A percentile compares a stretch with the other conserved stretches of the same genome.
Evolutionary conservation across 805 yeast genomes (phyloP).

Genomic region (Millerago galiae): DNA sequence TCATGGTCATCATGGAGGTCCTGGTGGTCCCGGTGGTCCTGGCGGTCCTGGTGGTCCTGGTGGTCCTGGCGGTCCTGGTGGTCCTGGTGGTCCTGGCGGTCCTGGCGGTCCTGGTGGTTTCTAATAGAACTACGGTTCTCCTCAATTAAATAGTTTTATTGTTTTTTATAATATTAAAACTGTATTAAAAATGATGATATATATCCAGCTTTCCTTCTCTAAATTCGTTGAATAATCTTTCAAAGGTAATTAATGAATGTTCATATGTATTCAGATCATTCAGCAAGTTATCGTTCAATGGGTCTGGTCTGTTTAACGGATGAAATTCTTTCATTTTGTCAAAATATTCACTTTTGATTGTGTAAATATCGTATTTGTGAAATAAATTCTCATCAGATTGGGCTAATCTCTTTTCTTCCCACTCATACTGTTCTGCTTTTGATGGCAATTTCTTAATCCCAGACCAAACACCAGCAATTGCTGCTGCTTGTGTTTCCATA

Average conservation of each 20-base stretch:
- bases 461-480: slow-evolving; percentile 53
- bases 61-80: background rate
- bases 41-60: background rate
- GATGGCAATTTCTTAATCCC: slow-evolving; percentile 34
- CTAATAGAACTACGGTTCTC: background rate
- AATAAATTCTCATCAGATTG: slow-evolving; percentile 23
- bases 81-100: background rate
- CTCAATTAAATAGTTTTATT: too few relatives aligned
- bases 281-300: slow-evolving; percentile 21
- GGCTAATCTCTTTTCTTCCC: slow-evolving; percentile 26
- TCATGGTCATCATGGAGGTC: background rate
- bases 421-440: slow-evolving; percentile 30
- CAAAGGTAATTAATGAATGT: slow-evolving; percentile 14
- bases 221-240: slow-evolving; percentile 17
- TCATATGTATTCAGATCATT: slow-evolving; percentile 11
- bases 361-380: slow-evolving; percentile 30
- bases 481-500: slow-evolving; percentile 47
- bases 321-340: slow-evolving; percentile 24
- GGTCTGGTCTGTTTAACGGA: slow-evolving; percentile 28
- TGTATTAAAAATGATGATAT: slow-evolving; percentile 10
- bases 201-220: slow-evolving; percentile 11
- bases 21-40: background rate
- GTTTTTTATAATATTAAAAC: too few relatives aligned
- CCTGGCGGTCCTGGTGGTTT: background rate
- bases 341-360: slow-evolving; percentile 24